Evolutionary conservation across 192 early-diverging fungal species (phyloP).

Genomic region (Gamsiella multidivaricata): DNA sequence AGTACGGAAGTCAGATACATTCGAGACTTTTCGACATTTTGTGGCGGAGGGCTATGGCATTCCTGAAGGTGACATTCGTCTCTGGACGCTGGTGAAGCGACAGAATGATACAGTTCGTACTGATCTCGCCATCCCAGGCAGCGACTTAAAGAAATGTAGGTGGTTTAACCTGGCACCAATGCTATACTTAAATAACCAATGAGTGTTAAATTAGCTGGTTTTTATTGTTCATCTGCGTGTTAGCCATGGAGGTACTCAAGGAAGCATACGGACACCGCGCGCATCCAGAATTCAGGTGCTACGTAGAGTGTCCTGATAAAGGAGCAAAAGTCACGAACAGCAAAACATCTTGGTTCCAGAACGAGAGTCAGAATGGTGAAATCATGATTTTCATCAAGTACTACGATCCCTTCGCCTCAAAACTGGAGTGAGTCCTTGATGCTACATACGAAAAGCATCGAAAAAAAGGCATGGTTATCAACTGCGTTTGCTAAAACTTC

Average conservation of each 20-base stretch:
- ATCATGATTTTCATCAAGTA: conserved; percentile 88
- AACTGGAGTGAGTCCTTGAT: conserved; percentile 65
- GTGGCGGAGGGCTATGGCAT: conserved; percentile 62
- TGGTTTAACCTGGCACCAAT: not conserved
- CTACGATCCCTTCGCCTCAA: conserved; percentile 73
- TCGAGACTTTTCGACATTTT: conserved; percentile 62
- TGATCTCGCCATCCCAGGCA: conserved; percentile 71
- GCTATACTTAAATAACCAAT: too few relatives aligned
- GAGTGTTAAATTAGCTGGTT: not conserved
- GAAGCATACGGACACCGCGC: conserved; percentile 33
- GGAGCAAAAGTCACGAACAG: conserved; percentile 34
- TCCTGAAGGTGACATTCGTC: conserved; percentile 65
- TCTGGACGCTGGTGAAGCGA: conserved; percentile 90
- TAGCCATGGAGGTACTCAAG: conserved; percentile 55
- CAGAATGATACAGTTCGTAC: conserved; percentile 93
- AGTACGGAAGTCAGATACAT: conserved; percentile 66
- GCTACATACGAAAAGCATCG: too few relatives aligned
- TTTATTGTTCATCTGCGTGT: not conserved
- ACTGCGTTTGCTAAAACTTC: too few relatives aligned
- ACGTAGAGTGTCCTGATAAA: conserved; percentile 52
- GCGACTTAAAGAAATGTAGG: conserved; percentile 60
- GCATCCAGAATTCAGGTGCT: conserved; percentile 44
- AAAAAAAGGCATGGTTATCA: too few relatives aligned
- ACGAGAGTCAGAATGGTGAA: conserved; percentile 17
- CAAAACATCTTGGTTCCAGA: conserved; percentile 24